Percentiles rank a stretch among this genome's conserved stretches.
Conservation (phyloP, 1,284 basidiomycete genomes). For the Sanghuangporus baumii region DNA sequence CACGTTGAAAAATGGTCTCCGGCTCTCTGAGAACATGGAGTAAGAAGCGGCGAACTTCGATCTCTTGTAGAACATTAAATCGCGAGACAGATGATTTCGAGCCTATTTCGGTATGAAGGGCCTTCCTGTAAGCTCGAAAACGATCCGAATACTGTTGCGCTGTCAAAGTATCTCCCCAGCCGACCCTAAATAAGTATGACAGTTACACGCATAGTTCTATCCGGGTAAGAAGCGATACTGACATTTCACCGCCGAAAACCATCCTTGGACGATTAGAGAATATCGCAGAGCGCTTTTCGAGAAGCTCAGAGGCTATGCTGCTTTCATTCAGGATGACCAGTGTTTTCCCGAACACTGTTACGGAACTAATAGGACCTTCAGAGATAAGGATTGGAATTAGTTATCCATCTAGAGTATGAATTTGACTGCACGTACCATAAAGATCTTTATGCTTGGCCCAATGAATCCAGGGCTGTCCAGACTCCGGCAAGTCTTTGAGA, state of each 20-base stretch:
- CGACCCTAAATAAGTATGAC: not conserved
- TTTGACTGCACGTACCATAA: constrained; percentile 14
- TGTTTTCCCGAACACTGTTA: constrained; percentile 35
- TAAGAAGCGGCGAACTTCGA: constrained; percentile 12
- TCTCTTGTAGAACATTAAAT: constrained; percentile 8
- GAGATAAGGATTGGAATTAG: not conserved
- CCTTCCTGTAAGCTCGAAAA: constrained; percentile 4
- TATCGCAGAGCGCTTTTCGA: constrained; percentile 41
- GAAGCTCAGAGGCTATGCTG: constrained; percentile 36
- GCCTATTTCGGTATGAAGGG: constrained; percentile 5
- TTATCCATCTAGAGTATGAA: not conserved
- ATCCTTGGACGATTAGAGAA: constrained; percentile 40
- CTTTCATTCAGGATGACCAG: constrained; percentile 39
- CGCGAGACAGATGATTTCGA: constrained; percentile 2
- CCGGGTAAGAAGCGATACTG: too few species aligned
- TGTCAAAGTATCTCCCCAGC: not conserved
- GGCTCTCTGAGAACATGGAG: constrained; percentile 2
- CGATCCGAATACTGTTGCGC: not conserved
- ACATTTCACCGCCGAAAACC: constrained; percentile 13
- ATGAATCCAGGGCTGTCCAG: constrained; percentile 10
- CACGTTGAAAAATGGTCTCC: not conserved
- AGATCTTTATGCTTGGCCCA: constrained; percentile 15
- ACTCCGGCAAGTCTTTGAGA: constrained; percentile 9
- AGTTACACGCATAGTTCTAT: not conserved
- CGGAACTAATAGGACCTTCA: constrained; percentile 21